These are phyloP conservation scores for Colletotrichum camelliae DNA, from an alignment of 2,329 filamentous ascomycete species.

Conservation along the genomic window DNA sequence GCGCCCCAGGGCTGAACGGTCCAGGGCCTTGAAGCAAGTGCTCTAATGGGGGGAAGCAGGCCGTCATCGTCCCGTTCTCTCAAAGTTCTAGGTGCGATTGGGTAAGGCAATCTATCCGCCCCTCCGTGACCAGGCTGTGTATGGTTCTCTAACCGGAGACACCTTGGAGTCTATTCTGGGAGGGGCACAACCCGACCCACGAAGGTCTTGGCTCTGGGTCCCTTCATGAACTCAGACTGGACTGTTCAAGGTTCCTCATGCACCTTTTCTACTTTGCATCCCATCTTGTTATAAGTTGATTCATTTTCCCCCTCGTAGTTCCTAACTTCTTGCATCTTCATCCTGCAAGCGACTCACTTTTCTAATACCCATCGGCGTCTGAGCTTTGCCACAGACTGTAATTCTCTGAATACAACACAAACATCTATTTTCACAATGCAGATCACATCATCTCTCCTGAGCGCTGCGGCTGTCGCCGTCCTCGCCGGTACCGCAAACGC, in stretches of 20 bases:
- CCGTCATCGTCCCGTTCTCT: conserved; percentile 10
- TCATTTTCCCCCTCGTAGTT: neutral
- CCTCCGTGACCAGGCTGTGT: neutral
- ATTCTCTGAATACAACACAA: neutral
- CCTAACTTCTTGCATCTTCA: neutral
- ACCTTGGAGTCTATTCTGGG: conserved; percentile 10
- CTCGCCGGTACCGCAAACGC: conserved; percentile 6
- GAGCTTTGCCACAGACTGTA: neutral
- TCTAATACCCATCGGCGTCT: neutral
- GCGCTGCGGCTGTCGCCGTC: neutral
- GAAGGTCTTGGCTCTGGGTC: conserved; percentile 9
- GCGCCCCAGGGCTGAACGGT: conserved; percentile 13
- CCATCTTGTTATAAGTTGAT: conserved; percentile 11
- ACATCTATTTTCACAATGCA: neutral
- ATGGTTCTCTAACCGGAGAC: neutral
- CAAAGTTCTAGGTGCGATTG: neutral
- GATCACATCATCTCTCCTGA: conserved; percentile 8
- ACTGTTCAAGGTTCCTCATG: neutral
- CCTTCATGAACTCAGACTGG: neutral
- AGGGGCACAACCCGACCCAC: neutral
- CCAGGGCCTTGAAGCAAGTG: conserved; percentile 1
- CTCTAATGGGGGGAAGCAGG: neutral
- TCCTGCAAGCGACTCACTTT: neutral
- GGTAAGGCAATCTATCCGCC: neutral
- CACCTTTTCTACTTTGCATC: neutral